Percentiles rank a stretch among this genome's conserved stretches.
phyloP scores from a whole-genome alignment of 768 basidiomycete species.

The Psilocybe sp. region DNA sequence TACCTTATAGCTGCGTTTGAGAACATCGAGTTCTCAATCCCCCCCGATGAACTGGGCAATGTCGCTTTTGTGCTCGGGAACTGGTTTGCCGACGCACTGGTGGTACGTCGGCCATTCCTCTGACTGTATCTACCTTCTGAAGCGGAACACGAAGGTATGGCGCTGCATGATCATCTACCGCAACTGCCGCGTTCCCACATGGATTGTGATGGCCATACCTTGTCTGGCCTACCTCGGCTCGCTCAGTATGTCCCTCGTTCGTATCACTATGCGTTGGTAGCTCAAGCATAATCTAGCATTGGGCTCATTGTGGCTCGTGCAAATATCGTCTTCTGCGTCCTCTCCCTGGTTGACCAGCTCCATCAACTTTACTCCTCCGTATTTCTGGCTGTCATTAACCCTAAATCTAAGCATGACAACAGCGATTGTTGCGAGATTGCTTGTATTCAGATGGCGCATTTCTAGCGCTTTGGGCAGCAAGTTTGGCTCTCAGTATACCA shows the following conservation, averaged over 20 bases:
- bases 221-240: constrained; percentile 5
- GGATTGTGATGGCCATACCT: constrained; percentile 1
- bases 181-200: background rate
- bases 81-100: constrained; percentile 8
- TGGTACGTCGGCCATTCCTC: background rate
- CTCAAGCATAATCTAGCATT: too few relatives aligned
- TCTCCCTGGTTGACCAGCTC: constrained; percentile 13
- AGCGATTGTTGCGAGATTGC: constrained; percentile 22
- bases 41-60: constrained; percentile 5
- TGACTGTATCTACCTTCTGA: background rate
- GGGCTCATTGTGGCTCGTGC: constrained; percentile 6
- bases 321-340: constrained; percentile 4
- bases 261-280: too few relatives aligned
- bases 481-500: constrained; percentile 17
- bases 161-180: constrained; percentile 6
- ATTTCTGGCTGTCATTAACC: constrained; percentile 21
- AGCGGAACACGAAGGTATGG: constrained; percentile 3
- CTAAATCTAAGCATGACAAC: constrained; percentile 26
- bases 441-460: constrained; percentile 16
- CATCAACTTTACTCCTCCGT: constrained; percentile 22
- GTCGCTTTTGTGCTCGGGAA: constrained; percentile 4
- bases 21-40: constrained; percentile 6
- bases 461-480: constrained; percentile 1
- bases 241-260: background rate
- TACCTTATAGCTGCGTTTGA: constrained; percentile 4